Base-by-base conservation (phyloP, 768 basidiomycete genomes). In the Pulveroboletus sp. region DNA sequence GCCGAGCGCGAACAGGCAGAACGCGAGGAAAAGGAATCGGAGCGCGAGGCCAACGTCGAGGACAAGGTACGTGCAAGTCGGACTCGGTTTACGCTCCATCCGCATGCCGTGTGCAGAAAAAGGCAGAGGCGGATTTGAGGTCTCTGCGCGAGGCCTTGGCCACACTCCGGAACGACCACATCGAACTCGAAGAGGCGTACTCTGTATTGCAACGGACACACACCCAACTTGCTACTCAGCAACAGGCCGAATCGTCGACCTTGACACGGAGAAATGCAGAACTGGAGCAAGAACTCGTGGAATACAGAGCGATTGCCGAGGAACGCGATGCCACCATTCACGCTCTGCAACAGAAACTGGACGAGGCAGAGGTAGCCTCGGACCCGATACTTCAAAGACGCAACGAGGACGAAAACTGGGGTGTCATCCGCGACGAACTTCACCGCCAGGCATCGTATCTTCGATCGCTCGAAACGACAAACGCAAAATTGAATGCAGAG, bases 1-100 rank as follows among this genome's bases (percentile, higher is more conserved):
- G 71, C 82, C 0, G 85, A 89, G 52, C 66, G 83, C 4, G 88
- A 90, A 62, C 71, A 76, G 41, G 79, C 82, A 32, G 86, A 89
- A 51, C 70, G 79, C 20, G 80, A 82, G 49, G 85, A 84, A 64
- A 85, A 80, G 64, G 82, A 87, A 48, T 64, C 63, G 10, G 80
- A 87, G 46, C 71, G 77, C 14, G 64, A 60, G 4, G 75, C 75
- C 32, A 68, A 70, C 44, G 74, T 75, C 5, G 75, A 78, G 49
- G 82, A 84, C 52, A 86, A 82, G 76, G 89, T 87, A 42, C 35
- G 74, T 68, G 19, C 64, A 13, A 40, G 13, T 50, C 14, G 23
- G 25, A 3, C 32, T 29, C 31, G 16, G 7, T 33, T 43, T 11
- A 43, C 42, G 5, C 43, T 6, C 17, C 35, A 19, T 25, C 34